Percentiles rank a stretch among this genome's conserved stretches.
phyloP scores from a whole-genome alignment of 2,329 filamentous ascomycete genomes.

The Penicillium hordei region DNA sequence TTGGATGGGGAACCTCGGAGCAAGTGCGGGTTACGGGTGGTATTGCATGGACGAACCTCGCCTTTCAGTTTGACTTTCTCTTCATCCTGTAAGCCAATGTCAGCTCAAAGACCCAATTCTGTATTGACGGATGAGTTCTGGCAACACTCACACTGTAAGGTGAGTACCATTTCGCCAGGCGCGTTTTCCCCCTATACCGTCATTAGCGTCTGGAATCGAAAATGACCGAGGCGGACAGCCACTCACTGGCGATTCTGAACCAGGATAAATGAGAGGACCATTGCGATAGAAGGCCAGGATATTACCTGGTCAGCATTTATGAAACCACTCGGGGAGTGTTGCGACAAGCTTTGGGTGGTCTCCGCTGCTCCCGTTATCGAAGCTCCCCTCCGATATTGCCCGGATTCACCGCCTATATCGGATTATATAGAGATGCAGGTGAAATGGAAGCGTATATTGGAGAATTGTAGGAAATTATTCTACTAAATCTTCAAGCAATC shows the following conservation, averaged over 20 bases:
- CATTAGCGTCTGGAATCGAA: conserved; percentile 21
- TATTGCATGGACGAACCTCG: conserved; percentile 61
- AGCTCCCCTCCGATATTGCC: conserved; percentile 33
- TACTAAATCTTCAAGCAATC: neutral
- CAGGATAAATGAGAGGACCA: conserved; percentile 80
- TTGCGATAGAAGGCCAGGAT: conserved; percentile 27
- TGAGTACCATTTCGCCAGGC: conserved; percentile 97
- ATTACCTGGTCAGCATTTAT: conserved; percentile 23
- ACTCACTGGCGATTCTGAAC: conserved; percentile 83
- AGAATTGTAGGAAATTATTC: neutral
- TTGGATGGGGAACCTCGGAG: conserved; percentile 2
- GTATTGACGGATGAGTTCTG: neutral
- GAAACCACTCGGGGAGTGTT: conserved; percentile 14
- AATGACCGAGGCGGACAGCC: neutral
- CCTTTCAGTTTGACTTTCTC: conserved; percentile 99
- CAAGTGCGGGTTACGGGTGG: conserved; percentile 1
- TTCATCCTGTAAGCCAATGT: conserved; percentile 64
- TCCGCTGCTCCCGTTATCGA: conserved; percentile 30
- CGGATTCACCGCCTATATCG: conserved; percentile 24
- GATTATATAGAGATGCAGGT: neutral
- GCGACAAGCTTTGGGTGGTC: conserved; percentile 18
- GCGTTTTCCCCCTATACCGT: conserved; percentile 81
- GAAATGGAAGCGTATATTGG: neutral
- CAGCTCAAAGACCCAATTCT: conserved; percentile 11
- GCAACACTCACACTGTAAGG: conserved; percentile 71